Base-by-base conservation (phyloP, 305 asterid species). In the Andrographis paniculata region DNA sequence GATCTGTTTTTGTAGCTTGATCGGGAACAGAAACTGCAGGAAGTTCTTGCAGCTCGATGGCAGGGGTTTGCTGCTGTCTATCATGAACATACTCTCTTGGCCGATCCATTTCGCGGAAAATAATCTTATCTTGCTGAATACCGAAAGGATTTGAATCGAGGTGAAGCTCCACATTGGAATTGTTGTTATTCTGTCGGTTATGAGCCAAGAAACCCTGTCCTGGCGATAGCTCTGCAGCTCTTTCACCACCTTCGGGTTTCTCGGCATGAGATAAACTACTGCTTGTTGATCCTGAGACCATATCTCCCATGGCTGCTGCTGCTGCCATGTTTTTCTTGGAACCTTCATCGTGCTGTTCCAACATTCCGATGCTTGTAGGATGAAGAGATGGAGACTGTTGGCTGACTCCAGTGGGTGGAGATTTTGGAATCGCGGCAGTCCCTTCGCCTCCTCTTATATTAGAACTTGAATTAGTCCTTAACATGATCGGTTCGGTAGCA, bases 321-420 rank as follows among this genome's bases (percentile, higher is more conserved):
- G 51, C 52, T 36, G 53, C 66, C n/a, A 44, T 20, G 65, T 68
- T 68, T 20, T 36, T 33, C 38, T 33, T 33, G 12, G 38, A 31
- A 42, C 59, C 64, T 36, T 74, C 86, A 17, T 78, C 77, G 17
- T 13, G 17, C 20, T 82, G 75, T 50, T 82, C 84, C 2, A 76
- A 82, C 87, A 73, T 78, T 48, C 78, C 58, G 14, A 81, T 72
- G 45, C 60, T 13, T 6, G 48, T 18, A 3, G 64, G 47, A 10
- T 71, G 68, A 12, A 40, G 37, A 20, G 62, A 31, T 14, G 58
- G 65, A 7, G 55, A 46, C 46, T 67, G 72, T 17, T 13, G 62
- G 38, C 48, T 38, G 10, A 53, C 49, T 16, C 48, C 56, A 1
- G 44, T 46, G 10, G 8, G 57, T 7, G 54, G 58, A 56, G 49